Base-by-base conservation (phyloP, 1,139 yeast species). In the Pichia sp. region DNA sequence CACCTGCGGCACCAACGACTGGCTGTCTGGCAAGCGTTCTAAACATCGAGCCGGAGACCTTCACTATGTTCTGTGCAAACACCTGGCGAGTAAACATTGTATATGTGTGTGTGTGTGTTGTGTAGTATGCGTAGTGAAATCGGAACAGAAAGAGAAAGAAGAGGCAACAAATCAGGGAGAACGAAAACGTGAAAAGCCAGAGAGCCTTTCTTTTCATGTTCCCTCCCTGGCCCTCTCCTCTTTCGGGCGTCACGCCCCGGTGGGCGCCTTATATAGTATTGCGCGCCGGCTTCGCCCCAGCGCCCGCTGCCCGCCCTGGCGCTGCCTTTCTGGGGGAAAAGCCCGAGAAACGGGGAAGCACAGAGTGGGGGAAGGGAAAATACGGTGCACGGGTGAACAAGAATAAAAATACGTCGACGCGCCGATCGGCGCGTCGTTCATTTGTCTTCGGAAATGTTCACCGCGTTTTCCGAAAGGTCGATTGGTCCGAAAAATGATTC, bases 11-110 rank as follows among this genome's bases (percentile, higher is more conserved):
- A 2, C 34, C 11, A 11, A 8, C 11, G 11, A 8, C 11, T 31
- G 8, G 34, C 11, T 31, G 34, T 11, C 11, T 8, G 34, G 34
- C 34, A 11, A 11, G 11, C 34, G 34, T 4, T 8, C 34, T 8
- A 5, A 31, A 11, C 11, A 31, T 11, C 11, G 34, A 11, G 8
- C 34, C 31, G 19, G 8, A 47, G n/a, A 19, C 11, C 34, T 30
- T 48, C 29, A 30, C 19, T 8, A 19, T 6, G 2, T 15, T 26
- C 31, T 16, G 42, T 16, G 23, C 10, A 10, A 48, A 4, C 26
- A 23, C 19, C 30, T 45, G 13, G 44, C 51, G 51, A 5, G 51
- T 41, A 6, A 48, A 42, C 51, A 48, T 48, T 8, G 29, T 40
- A 15, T 23, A 15, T 11, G 26, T 16, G 45, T 16, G 10, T 19